Base-by-base conservation (phyloP, 2,329 filamentous ascomycete species). In the Talaromyces sp. region DNA sequence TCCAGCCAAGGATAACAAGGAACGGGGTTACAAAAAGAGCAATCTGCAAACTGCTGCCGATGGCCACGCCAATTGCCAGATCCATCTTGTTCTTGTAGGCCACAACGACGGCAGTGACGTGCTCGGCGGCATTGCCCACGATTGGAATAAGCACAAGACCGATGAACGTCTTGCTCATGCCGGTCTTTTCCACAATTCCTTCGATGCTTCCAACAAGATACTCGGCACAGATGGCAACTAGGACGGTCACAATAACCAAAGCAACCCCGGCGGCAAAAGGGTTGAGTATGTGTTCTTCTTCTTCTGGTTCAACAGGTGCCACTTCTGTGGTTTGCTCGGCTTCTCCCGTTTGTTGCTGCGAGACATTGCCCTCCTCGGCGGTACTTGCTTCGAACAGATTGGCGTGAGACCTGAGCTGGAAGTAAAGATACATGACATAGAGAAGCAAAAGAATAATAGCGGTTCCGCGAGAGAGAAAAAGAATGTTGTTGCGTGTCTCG, bases 21-120 rank as follows among this genome's bases (percentile, higher is more conserved):
- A 89, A 88, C 0, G 90, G 90, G 1, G 90, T 92, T 54, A 93
- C 89, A 51, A 92, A 86, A 52, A 93, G 80, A 24, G 90, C 89
- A 68, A 93, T 93, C 75, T 93, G 90, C 71, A 93, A 87, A 72
- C 88, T 90, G 61, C 88, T 91, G 52, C 90, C 90, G 68, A 93
- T 89, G 29, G 90, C 90, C 56, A 93, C 89, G 48, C 88, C 88
- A 79, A 93, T 90, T 31, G 90, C 86, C 43, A 80, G 72, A 63
- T 83, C 80, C 80, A 83, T 83, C 71, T 82, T 92, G 76, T 92
- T 84, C 73, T 90, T 88, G 64, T 87, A 80, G 0, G 90, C 89
- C 27, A 92, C 89, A 31, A 92, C 87, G 19, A 91, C 87, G 19
- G 90, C 90, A 1, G 90, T 92, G 43, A 92, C 89, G 68, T 92